Conservation (phyloP, 2,329 filamentous ascomycete genomes). For the Ophiostoma australiae region DNA sequence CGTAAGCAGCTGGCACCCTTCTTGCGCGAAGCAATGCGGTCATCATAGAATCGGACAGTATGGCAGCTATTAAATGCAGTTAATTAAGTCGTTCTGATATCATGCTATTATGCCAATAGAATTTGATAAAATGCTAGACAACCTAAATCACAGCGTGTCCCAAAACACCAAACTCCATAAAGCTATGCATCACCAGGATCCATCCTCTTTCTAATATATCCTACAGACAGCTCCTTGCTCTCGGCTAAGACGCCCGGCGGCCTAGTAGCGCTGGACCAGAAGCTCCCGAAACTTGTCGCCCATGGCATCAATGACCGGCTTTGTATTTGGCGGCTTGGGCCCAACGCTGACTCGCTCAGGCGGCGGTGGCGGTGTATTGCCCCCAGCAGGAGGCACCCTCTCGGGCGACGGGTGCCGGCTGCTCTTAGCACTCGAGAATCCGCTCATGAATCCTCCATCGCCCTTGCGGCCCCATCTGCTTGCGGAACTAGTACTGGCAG, state of each 20-base stretch:
- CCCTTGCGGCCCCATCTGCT: constrained; percentile 11
- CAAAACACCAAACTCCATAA: not conserved
- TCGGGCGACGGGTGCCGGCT: constrained; percentile 19
- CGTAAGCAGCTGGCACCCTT: constrained; percentile 66
- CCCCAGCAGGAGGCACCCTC: not conserved
- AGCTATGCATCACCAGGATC: not conserved
- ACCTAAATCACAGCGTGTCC: not conserved
- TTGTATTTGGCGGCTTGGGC: constrained; percentile 15
- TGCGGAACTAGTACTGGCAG: not conserved
- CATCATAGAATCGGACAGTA: not conserved
- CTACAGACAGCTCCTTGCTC: not conserved
- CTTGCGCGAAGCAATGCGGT: constrained; percentile 52
- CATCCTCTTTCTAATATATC: not conserved
- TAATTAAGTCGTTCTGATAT: no score
- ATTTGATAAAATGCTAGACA: not conserved
- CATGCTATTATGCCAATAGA: not conserved
- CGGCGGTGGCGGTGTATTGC: not conserved
- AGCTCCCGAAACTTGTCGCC: constrained; percentile 17
- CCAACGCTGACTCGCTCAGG: not conserved
- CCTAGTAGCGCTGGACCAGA: constrained; percentile 11
- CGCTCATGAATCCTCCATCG: constrained; percentile 15
- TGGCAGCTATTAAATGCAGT: not conserved
- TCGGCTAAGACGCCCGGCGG: not conserved
- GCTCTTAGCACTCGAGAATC: constrained; percentile 19
- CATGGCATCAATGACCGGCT: constrained; percentile 19